Evolutionary conservation across 768 basidiomycete genomes (phyloP), one percentile per base, ranked within the genome.

Genomic region (Rubroboletus pulcherrimus): DNA sequence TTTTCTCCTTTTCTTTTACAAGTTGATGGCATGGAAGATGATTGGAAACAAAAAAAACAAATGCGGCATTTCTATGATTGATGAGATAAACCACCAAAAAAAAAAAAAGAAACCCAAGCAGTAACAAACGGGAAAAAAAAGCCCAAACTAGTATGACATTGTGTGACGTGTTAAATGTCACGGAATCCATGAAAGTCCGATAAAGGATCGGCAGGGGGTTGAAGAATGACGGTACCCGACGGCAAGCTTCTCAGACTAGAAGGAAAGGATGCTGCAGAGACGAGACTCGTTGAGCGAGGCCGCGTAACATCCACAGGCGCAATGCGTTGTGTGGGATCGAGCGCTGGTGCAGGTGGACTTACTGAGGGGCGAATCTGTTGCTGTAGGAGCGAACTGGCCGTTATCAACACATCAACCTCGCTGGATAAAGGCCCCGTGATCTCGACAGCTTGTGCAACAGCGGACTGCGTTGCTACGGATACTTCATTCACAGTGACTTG

Each of bases 371-470:
- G 73, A 44, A 69, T 73, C 54, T 79, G 77, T 48, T 78, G 78
- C 56, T 78, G 77, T 29, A 80, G 74, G 49, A 82, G 72, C 42
- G 78, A 75, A 58, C 73, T 77, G 39, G 89, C 88, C 4, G 88
- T 84, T 64, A 87, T 84, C 63, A 91, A 78, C 60, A 91, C 88
- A 62, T 91, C 89, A 49, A 92, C 85, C 64, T 90, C 90, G 51
- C 84, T 89, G 35, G 87, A 87, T 40, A 80, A 70, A 15, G 84
- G 81, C 31, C 88, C 87, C 39, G 84, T 83, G 67, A 85, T 82
- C 65, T 86, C 87, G 38, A 93, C 89, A 38, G 91, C 91, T 66
- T 86, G 82, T 34, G 89, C 91, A 56, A 93, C 89, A 19, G 89
- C 91, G 15, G 86, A 81, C 65, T 90, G 85, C 26, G 91, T 81